A percentile compares a stretch with the other conserved stretches of the same genome.
These are phyloP conservation scores for Ceratocystis variospora DNA, from an alignment of 2,329 filamentous ascomycete species.

Conservation along the genomic window DNA sequence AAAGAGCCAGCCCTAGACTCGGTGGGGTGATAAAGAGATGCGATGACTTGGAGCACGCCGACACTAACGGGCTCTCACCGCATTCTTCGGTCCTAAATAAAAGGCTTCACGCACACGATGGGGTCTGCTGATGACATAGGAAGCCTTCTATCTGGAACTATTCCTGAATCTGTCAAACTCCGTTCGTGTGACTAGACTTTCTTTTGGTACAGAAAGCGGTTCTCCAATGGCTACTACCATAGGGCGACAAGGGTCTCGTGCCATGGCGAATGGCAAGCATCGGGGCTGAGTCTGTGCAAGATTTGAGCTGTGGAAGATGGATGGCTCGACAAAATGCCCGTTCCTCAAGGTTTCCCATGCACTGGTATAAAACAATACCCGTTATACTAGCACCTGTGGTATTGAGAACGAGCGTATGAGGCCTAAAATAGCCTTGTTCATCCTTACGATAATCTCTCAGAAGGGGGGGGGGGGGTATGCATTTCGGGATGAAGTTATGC, in stretches of 20 bases:
- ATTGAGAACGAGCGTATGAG: background rate
- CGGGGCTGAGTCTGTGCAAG: slow-evolving; percentile 7
- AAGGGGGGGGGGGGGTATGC: background rate
- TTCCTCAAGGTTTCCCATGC: background rate
- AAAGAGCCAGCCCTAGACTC: background rate
- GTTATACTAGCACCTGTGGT: background rate
- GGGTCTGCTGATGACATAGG: background rate
- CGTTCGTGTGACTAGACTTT: slow-evolving; percentile 3
- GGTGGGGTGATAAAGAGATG: background rate
- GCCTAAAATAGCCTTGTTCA: slow-evolving; percentile 5
- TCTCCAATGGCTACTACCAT: background rate
- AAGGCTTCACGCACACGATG: background rate
- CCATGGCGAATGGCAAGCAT: slow-evolving; percentile 4
- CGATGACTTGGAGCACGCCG: background rate
- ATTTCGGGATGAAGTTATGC: background rate
- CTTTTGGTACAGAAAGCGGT: background rate
- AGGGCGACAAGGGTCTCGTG: background rate
- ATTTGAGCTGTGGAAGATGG: slow-evolving; percentile 2
- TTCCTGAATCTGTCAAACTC: slow-evolving; percentile 4
- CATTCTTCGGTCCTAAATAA: background rate
- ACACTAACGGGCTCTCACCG: background rate
- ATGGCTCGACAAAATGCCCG: slow-evolving; percentile 1
- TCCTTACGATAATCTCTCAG: background rate
- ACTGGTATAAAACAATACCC: background rate
- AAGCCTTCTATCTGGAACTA: background rate